These are phyloP conservation scores for Populus nigra DNA, from an alignment of 345 rosid species.

Conservation along the genomic window DNA sequence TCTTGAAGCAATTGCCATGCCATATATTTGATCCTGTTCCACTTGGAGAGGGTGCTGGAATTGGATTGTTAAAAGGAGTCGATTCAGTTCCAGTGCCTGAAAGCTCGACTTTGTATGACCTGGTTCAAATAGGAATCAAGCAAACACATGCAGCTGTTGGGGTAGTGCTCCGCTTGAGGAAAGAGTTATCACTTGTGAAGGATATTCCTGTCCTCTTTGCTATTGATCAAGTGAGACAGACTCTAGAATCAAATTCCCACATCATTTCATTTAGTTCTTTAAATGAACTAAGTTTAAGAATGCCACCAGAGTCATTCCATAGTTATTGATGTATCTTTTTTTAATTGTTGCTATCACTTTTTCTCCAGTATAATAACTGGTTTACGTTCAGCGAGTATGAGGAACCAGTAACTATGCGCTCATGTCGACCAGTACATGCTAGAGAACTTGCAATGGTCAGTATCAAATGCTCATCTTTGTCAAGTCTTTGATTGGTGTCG, in stretches of 20 bases:
- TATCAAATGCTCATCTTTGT: conserved; percentile 3
- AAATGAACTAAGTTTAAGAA: background rate
- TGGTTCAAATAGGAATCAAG: conserved; percentile 71
- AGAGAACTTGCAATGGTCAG: conserved; percentile 85
- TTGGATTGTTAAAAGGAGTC: conserved; percentile 80
- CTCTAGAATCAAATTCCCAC: background rate
- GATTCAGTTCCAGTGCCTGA: conserved; percentile 60
- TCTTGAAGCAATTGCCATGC: conserved; percentile 61
- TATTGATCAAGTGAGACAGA: conserved; percentile 79
- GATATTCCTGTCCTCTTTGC: conserved; percentile 87
- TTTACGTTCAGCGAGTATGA: conserved; percentile 93
- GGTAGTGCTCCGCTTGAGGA: conserved; percentile 74
- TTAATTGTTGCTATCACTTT: conserved; percentile 24
- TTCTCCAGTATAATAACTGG: conserved; percentile 84
- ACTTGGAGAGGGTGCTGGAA: conserved; percentile 91
- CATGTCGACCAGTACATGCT: conserved; percentile 76
- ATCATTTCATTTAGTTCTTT: background rate
- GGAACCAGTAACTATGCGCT: conserved; percentile 73
- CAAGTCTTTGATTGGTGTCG: background rate
- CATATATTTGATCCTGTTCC: conserved; percentile 70
- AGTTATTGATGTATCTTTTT: conserved; percentile 1
- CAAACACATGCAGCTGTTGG: conserved; percentile 86
- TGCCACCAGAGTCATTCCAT: background rate
- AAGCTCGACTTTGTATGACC: conserved; percentile 69
- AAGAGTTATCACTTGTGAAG: conserved; percentile 83